Evolutionary conservation across 2,329 filamentous ascomycete genomes (phyloP).

Genomic region (Monascus ruber): DNA sequence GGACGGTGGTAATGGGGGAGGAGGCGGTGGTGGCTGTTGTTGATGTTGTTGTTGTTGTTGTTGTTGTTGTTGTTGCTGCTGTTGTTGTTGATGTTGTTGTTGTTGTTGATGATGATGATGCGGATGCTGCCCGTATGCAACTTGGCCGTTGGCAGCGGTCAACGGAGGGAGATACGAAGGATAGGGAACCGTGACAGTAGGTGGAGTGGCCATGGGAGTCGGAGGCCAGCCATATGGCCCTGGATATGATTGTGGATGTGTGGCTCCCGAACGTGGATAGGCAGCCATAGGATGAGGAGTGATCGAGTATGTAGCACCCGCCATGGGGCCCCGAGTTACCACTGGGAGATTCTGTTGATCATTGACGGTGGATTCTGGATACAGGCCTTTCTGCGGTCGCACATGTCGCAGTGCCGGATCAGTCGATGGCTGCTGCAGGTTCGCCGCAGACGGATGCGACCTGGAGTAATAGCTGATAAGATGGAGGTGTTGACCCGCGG

Average conservation of each 20-base stretch:
- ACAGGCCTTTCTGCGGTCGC: conserved; percentile 83
- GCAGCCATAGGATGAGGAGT: conserved; percentile 43
- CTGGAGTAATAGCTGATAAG: conserved; percentile 94
- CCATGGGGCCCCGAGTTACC: conserved; percentile 63
- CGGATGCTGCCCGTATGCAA: conserved; percentile 20
- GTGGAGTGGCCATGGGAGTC: conserved; percentile 34
- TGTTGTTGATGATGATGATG: not conserved
- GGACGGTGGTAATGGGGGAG: conserved; percentile 4
- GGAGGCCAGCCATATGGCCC: conserved; percentile 34
- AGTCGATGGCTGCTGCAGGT: conserved; percentile 67
- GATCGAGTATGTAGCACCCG: conserved; percentile 43
- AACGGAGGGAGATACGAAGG: conserved; percentile 27
- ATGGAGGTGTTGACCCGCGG: conserved; percentile 79
- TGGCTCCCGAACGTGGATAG: conserved; percentile 36
- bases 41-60: no score
- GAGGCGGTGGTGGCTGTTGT: conserved; percentile 7
- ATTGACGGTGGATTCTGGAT: conserved; percentile 88
- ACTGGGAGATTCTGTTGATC: conserved; percentile 71
- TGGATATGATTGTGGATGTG: conserved; percentile 29
- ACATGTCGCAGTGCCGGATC: conserved; percentile 74
- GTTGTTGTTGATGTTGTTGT: no score
- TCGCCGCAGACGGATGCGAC: conserved; percentile 59
- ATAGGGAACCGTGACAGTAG: conserved; percentile 26
- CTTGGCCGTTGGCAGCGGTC: conserved; percentile 16
- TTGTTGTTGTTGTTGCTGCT: no score